Evolutionary conservation across 768 basidiomycete species (phyloP), one percentile per base, ranked within the genome.

Genomic region (Naematelia aurantialba): DNA sequence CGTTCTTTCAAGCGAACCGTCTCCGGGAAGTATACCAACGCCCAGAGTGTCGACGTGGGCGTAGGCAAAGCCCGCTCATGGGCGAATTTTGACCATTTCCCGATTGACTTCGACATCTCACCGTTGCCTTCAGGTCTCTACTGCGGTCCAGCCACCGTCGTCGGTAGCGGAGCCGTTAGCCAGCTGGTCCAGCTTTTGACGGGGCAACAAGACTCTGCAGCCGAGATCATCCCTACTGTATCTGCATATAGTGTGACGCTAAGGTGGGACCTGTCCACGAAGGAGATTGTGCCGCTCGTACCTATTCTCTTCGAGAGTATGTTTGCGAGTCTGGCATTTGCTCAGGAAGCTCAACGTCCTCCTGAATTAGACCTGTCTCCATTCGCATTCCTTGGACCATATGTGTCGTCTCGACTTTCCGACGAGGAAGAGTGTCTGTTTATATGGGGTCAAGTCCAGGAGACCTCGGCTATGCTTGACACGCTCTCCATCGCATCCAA

Each of bases 141-240:
- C 25, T 73, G 73, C 56, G 27, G 56, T 5, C 22, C 54, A 3
- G 29, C 76, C 1, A 76, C 79, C 8, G 83, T 84, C 61, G 80
- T 86, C 45, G 82, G 81, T 5, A 84, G 79, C 58, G 87, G 87
- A 0, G 79, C 81, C 67, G 81, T 91, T 17, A 73, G 80, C 56
- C 83, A 86, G 22, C 80, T 89, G 14, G 59, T 85, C 49, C 67
- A 79, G n/a, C 52, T 80, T 52, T 60, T 81, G 19, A 70, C 75
- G 21, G 68, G 75, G 27, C 56, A 19, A n/a, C 39, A 11, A 3
- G 14, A 13, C 17, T 22, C 11, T 10, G 14, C 60, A 22, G 27
- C 5, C 58, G 64, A 3, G 73, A 78, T 24, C 53, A 27, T 31
- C 24, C 66, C 10, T 59, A 53, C 70, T 0, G 45, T 46, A 22